These are phyloP conservation scores for Botryotinia convoluta DNA, from an alignment of 2,329 filamentous ascomycete species.

Conservation along the genomic window DNA sequence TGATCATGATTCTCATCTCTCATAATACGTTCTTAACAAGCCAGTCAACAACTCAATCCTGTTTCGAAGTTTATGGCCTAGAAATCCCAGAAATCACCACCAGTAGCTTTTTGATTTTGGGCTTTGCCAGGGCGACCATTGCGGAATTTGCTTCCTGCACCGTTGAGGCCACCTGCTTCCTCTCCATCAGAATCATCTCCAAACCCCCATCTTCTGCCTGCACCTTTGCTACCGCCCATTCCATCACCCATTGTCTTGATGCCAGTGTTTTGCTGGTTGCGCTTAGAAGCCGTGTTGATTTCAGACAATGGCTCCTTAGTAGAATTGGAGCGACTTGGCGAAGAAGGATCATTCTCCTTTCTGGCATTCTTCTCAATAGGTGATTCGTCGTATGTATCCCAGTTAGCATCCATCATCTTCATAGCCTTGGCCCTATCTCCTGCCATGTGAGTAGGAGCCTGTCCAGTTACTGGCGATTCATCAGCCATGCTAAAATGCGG, in stretches of 20 bases:
- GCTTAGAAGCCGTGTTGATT: conserved; percentile 27
- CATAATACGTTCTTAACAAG: background rate
- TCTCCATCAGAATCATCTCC: conserved; percentile 51
- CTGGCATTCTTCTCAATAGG: conserved; percentile 44
- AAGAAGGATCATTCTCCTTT: conserved; percentile 35
- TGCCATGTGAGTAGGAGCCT: conserved; percentile 46
- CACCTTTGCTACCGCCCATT: conserved; percentile 49
- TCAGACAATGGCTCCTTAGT: conserved; percentile 16
- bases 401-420: conserved; percentile 69
- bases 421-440: conserved; percentile 66
- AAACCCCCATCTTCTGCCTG: conserved; percentile 51
- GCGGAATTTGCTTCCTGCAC: conserved; percentile 24
- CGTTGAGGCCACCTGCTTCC: conserved; percentile 33
- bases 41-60: background rate
- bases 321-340: background rate
- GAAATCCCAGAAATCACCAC: conserved; percentile 42
- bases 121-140: conserved; percentile 35
- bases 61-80: conserved; percentile 23
- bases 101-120: conserved; percentile 33
- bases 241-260: conserved; percentile 51
- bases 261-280: conserved; percentile 29
- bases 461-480: conserved; percentile 52
- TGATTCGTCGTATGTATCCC: conserved; percentile 55
- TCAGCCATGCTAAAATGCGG: conserved; percentile 77
- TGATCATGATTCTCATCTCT: conserved; percentile 17